Evolutionary conservation across 2,329 filamentous ascomycete genomes (phyloP).

Genomic region (Lithohypha guttulata): DNA sequence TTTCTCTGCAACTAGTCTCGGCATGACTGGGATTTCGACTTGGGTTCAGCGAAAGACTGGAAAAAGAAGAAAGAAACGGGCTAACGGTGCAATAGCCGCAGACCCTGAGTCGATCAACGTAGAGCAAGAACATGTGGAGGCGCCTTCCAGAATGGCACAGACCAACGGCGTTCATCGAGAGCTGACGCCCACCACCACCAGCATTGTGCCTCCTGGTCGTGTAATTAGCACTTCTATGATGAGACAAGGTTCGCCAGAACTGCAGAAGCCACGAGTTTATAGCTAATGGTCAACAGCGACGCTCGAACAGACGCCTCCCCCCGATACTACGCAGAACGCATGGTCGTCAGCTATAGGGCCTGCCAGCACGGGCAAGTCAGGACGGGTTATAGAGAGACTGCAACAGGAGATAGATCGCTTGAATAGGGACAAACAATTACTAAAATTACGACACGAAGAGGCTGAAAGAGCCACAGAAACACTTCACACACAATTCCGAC

Average conservation of each 20-base stretch:
- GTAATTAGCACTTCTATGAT: constrained; percentile 19
- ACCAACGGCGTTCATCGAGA: constrained; percentile 19
- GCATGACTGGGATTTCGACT: neutral
- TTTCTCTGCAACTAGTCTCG: neutral
- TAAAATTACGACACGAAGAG: constrained; percentile 37
- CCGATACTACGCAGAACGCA: constrained; percentile 28
- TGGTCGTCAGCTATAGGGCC: constrained; percentile 42
- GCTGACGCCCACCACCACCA: constrained; percentile 14
- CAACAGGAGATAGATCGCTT: constrained; percentile 41
- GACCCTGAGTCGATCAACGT: constrained; percentile 3
- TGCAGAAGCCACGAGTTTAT: neutral
- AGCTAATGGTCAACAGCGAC: constrained; percentile 2
- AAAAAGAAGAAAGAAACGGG: constrained; percentile 7
- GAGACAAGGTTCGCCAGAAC: constrained; percentile 17
- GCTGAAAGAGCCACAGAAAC: constrained; percentile 37
- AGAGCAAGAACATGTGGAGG: constrained; percentile 10
- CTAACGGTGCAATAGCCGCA: constrained; percentile 4
- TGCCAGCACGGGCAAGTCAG: constrained; percentile 38
- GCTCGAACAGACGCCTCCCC: constrained; percentile 17
- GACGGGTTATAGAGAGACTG: constrained; percentile 40
- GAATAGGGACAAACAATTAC: constrained; percentile 36
- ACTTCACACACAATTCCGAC: constrained; percentile 34
- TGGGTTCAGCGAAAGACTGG: constrained; percentile 1
- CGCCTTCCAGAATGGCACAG: constrained; percentile 16
- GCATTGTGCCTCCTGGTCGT: constrained; percentile 14